These are phyloP conservation scores for Grosmannia clavigera DNA, from an alignment of 2,329 filamentous ascomycete genomes.

Conservation along the genomic window DNA sequence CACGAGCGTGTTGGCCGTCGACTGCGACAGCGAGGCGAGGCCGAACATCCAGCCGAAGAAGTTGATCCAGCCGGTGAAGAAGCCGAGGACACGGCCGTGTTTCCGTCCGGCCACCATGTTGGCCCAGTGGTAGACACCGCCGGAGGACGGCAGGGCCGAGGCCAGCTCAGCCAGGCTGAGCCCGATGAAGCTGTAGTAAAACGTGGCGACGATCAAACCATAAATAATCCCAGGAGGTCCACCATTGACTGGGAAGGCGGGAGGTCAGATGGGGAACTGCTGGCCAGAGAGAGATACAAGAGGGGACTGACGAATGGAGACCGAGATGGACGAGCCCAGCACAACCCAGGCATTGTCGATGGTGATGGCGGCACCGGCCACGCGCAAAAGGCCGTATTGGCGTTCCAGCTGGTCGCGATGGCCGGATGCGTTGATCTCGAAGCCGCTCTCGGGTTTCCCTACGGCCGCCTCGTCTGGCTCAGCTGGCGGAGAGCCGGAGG, in stretches of 20 bases:
- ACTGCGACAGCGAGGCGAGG: conserved; percentile 43
- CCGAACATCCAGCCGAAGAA: conserved; percentile 52
- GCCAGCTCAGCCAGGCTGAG: conserved; percentile 35
- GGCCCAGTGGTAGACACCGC: conserved; percentile 50
- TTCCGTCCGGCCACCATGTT: conserved; percentile 42
- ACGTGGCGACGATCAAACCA: conserved; percentile 28
- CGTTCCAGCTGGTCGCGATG: conserved; percentile 50
- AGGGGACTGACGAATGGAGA: conserved; percentile 30
- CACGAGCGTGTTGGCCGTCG: conserved; percentile 47
- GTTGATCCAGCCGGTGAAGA: conserved; percentile 37
- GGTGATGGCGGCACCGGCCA: conserved; percentile 47
- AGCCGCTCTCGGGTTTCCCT: conserved; percentile 22
- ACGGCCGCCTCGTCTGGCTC: conserved; percentile 19
- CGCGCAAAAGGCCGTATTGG: conserved; percentile 47
- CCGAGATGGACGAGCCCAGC: conserved; percentile 46
- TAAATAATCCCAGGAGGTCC: conserved; percentile 29
- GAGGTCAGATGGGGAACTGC: neutral
- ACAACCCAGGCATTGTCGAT: conserved; percentile 55
- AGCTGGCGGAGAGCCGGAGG: no score
- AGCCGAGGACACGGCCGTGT: conserved; percentile 38
- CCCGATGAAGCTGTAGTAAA: conserved; percentile 31
- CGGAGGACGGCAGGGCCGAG: conserved; percentile 48
- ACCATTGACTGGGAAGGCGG: conserved; percentile 22
- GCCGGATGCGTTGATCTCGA: conserved; percentile 49
- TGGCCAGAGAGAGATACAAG: neutral